phyloP scores from a whole-genome alignment of 176 grass and related monocot species.

The Musa troglodytarum region DNA sequence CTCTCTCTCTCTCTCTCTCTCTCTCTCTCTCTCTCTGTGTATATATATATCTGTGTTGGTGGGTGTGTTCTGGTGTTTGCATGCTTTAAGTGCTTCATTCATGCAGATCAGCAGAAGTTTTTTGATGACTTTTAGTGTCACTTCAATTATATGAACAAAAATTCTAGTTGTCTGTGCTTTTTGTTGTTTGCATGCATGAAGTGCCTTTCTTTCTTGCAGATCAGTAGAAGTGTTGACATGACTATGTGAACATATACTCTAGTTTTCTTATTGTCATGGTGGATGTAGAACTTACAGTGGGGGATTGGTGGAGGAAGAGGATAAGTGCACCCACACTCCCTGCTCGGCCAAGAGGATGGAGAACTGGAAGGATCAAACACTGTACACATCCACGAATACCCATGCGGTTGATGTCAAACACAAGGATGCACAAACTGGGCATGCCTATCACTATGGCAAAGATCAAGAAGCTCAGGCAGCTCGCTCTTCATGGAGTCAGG shows the following conservation, averaged over 20 bases:
- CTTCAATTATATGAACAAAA: too few relatives aligned
- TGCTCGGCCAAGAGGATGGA: constrained; percentile 24
- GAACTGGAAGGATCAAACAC: constrained; percentile 31
- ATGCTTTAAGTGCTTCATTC: neutral
- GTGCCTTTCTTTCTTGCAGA: neutral
- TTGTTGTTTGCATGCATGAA: neutral
- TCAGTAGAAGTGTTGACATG: neutral
- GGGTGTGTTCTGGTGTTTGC: neutral
- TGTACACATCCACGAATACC: constrained; percentile 20
- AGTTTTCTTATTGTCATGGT: neutral
- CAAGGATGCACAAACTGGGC: neutral
- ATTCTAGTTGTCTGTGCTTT: too few relatives aligned
- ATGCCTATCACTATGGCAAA: constrained; percentile 13
- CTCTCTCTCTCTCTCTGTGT: neutral
- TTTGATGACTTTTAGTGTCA: too few relatives aligned
- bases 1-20: constrained; percentile 21
- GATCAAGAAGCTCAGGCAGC: constrained; percentile 36
- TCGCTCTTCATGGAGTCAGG: constrained; percentile 49
- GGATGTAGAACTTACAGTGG: constrained; percentile 15
- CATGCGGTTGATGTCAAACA: constrained; percentile 25
- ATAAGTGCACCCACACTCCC: constrained; percentile 27
- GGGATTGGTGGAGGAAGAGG: constrained; percentile 33
- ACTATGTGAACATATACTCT: neutral
- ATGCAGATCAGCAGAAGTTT: too few relatives aligned
- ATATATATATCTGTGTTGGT: neutral